phyloP scores from a whole-genome alignment of 495 filamentous ascomycete genomes.

The Neurospora sp. region DNA sequence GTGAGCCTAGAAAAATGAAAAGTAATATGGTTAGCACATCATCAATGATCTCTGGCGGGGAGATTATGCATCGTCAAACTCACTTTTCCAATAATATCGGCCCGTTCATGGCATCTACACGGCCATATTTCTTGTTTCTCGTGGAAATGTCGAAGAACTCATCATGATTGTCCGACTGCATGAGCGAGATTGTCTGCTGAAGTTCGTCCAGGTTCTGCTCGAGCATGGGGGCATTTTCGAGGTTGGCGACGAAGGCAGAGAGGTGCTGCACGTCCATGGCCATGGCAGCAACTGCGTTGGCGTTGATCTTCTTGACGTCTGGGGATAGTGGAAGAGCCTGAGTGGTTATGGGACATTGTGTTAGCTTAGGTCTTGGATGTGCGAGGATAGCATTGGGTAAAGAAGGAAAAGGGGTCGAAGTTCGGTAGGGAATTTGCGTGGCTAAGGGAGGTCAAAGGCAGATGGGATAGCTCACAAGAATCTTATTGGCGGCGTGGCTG shows the following conservation, averaged over 20 bases:
- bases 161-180: constrained; percentile 80
- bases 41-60: not conserved
- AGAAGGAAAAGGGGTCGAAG: not conserved
- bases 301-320: constrained; percentile 74
- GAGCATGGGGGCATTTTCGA: constrained; percentile 68
- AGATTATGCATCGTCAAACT: constrained; percentile 7
- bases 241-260: constrained; percentile 69
- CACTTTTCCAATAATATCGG: constrained; percentile 83
- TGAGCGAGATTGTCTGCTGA: constrained; percentile 75
- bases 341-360: not conserved
- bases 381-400: not conserved
- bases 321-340: constrained; percentile 73
- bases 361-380: not conserved
- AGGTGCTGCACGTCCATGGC: constrained; percentile 76
- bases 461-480: constrained; percentile 47
- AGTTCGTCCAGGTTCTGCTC: constrained; percentile 83
- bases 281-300: constrained; percentile 71
- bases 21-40: not conserved
- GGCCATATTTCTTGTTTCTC: constrained; percentile 83
- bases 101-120: constrained; percentile 83
- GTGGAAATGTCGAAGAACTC: constrained; percentile 87
- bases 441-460: not conserved
- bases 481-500: constrained; percentile 77
- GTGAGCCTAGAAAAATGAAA: constrained; percentile 42
- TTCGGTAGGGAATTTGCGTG: constrained; percentile 1